A percentile compares a stretch with the other conserved stretches of the same genome.
phyloP scores from a whole-genome alignment of 768 basidiomycete species.

The Auricularia sp. region DNA sequence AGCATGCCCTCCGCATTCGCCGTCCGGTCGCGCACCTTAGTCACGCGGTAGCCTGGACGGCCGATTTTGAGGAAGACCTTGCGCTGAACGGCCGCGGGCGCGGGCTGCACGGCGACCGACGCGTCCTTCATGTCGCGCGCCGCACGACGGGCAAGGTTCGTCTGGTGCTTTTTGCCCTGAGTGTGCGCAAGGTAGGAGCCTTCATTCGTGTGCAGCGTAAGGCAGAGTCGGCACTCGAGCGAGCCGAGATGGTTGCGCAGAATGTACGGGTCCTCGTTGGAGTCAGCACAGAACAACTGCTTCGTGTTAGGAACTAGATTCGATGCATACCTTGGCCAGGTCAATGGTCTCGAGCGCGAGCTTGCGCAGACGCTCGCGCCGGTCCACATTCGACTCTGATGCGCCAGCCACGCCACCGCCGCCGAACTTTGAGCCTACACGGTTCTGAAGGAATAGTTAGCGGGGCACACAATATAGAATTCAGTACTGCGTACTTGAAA shows the following conservation, averaged over 20 bases:
- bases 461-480: too few species aligned
- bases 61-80: slow-evolving; percentile 98
- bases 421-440: slow-evolving; percentile 91
- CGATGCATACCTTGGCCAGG: slow-evolving; percentile 69
- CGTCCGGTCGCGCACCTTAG: slow-evolving; percentile 87
- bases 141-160: slow-evolving; percentile 91
- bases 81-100: slow-evolving; percentile 59
- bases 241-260: slow-evolving; percentile 97
- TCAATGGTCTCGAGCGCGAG: slow-evolving; percentile 96
- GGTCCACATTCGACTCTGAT: slow-evolving; percentile 89
- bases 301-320: background rate
- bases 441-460: slow-evolving; percentile 45
- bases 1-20: slow-evolving; percentile 93
- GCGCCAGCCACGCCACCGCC: slow-evolving; percentile 94
- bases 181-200: slow-evolving; percentile 98
- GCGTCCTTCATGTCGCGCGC: slow-evolving; percentile 96
- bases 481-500: background rate
- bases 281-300: background rate
- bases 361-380: slow-evolving; percentile 88
- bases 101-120: slow-evolving; percentile 77
- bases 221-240: slow-evolving; percentile 92
- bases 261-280: slow-evolving; percentile 83
- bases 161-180: slow-evolving; percentile 99
- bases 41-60: slow-evolving; percentile 88
- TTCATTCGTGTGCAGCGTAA: slow-evolving; percentile 98